phyloP scores from a whole-genome alignment of 805 yeast genomes.

The Wickerhamiella occidentalis region DNA sequence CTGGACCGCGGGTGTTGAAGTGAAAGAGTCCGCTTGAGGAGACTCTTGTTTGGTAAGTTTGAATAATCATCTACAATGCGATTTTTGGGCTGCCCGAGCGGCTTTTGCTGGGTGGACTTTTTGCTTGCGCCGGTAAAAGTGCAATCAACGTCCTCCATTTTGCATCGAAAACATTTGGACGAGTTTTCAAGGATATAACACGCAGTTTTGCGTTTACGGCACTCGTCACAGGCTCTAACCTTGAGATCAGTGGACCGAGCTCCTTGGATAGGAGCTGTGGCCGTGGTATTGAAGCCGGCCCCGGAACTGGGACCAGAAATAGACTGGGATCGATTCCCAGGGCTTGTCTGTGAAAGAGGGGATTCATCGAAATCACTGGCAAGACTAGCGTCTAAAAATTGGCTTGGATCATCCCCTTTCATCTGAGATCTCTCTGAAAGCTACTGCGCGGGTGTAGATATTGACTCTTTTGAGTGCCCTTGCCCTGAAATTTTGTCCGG shows the following conservation, averaged over 20 bases:
- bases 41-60: conserved; percentile 46
- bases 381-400: not conserved
- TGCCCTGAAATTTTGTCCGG: not conserved
- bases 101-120: conserved; percentile 24
- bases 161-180: conserved; percentile 62
- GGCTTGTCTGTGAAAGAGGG: not conserved
- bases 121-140: conserved; percentile 45
- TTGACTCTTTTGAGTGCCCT: not conserved
- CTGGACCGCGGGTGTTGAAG: conserved; percentile 83
- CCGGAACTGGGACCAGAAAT: too few relatives aligned
- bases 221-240: conserved; percentile 64
- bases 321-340: not conserved
- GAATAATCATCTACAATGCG: conserved; percentile 52
- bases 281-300: too few relatives aligned
- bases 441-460: not conserved
- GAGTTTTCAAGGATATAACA: conserved; percentile 51
- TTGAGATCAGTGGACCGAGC: conserved; percentile 19
- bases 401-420: not conserved
- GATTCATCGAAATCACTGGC: not conserved
- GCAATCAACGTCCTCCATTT: conserved; percentile 58
- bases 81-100: conserved; percentile 11
- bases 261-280: conserved; percentile 4
- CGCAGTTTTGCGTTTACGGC: conserved; percentile 65
- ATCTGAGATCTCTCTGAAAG: not conserved
- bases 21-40: conserved; percentile 56